Evolutionary conservation across 2,329 filamentous ascomycete species (phyloP), one percentile per base, ranked within the genome.

Genomic region (Boeremia exigua): DNA sequence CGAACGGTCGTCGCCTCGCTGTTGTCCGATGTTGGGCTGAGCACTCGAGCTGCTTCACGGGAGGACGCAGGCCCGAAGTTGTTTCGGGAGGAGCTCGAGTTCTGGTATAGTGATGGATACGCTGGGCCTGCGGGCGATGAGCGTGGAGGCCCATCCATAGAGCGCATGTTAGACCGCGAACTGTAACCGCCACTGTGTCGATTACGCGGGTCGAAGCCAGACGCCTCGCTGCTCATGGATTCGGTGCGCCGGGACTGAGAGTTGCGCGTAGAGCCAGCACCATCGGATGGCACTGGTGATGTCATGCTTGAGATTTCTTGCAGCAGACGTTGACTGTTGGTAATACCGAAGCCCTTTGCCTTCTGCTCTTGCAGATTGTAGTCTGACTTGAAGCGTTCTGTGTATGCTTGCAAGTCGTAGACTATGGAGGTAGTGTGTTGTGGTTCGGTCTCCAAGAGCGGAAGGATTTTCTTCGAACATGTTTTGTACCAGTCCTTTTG

Each of bases 401-500:
- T 81, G 49, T 98, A 90, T 40, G 94, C 88, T 37, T 85, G 78
- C 15, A 92, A 74, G 47, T 91, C 88, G 12, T 88, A 86, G 7
- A 87, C 84, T 45, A 88, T 80, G 11, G 81, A 74, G 5, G 67
- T 72, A 1, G 72, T 75, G 45, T 74, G 72, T 51, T 73, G 68
- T 17, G 73, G 69, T 56, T 73, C 78, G 43, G 81, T 81, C 48
- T 89, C 86, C 5, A 97, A 81, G 2, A 95, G 85, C 8, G 85
- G 83, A 62, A 86, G 87, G 59, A 97, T 84, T 79, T 96, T 96
- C 64, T 90, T 88, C 66, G 90, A 88, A 86, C 92, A 93, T 34
- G 91, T 87, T 52, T 83, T 82, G 72, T 88, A 93, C 94, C 94
- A 99, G 44, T 86, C 83, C 15, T 86, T 84, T 75, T 97, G 93